These are phyloP conservation scores for Dalbergia cochinchinensis DNA, from an alignment of 306 rosid species.

Conservation along the genomic window DNA sequence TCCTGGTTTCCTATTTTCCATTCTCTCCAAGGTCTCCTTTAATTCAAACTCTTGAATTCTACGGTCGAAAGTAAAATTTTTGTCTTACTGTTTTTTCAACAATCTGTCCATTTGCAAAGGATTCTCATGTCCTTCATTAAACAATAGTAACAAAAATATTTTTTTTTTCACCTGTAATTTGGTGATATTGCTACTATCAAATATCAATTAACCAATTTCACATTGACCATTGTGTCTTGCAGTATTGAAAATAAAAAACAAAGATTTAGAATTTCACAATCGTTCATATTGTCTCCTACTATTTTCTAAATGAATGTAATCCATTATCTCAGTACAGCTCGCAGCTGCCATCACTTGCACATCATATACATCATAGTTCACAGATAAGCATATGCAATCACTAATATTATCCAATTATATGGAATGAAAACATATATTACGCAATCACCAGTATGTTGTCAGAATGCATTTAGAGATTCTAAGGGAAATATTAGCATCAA, in stretches of 20 bases:
- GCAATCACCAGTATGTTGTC: conserved; percentile 15
- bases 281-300: background rate
- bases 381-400: background rate
- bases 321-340: conserved; percentile 4
- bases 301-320: background rate
- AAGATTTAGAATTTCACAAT: background rate
- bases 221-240: background rate
- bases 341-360: background rate
- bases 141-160: background rate
- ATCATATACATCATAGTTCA: conserved; percentile 23
- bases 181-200: background rate
- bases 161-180: background rate
- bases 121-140: too few species aligned
- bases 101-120: too few species aligned
- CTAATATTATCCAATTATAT: background rate
- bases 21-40: too few species aligned
- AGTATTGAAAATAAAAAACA: conserved; percentile 11
- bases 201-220: background rate
- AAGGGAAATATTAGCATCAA: conserved; percentile 10
- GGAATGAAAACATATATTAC: conserved; percentile 14
- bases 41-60: too few species aligned
- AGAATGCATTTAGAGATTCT: conserved; percentile 23
- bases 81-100: too few species aligned
- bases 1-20: too few species aligned
- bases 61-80: too few species aligned